Conservation (phyloP, 495 filamentous ascomycete species). For the Penicillium robsamsonii region DNA sequence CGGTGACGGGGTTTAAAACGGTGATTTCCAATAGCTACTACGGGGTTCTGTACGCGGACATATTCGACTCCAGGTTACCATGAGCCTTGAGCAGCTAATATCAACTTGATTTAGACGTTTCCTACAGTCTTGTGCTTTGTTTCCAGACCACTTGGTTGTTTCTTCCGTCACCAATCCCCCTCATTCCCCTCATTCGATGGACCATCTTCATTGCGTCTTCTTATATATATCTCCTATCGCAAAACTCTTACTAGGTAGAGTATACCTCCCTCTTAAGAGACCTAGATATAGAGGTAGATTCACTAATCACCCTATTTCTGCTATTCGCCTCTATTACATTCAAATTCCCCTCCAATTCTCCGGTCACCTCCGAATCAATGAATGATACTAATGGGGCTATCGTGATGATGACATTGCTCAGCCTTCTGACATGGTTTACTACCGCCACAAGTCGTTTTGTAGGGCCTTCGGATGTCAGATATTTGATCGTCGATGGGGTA, state of each 20-base stretch:
- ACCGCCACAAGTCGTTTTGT: too few species aligned
- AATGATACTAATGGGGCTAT: constrained; percentile 55
- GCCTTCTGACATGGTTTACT: constrained; percentile 47
- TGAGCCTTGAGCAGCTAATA: too few species aligned
- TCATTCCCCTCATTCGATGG: constrained; percentile 32
- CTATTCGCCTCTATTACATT: constrained; percentile 52
- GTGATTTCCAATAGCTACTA: constrained; percentile 53
- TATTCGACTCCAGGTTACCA: constrained; percentile 9
- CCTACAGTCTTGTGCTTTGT: constrained; percentile 53
- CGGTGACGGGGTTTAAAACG: constrained; percentile 28
- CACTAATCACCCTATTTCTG: constrained; percentile 41
- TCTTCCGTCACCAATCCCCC: constrained; percentile 36
- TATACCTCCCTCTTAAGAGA: too few species aligned
- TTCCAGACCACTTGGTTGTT: constrained; percentile 45
- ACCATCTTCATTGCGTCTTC: constrained; percentile 26
- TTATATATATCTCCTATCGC: too few species aligned
- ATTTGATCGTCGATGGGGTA: not conserved
- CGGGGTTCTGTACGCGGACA: constrained; percentile 50
- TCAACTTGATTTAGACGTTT: constrained; percentile 9
- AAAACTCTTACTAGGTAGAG: too few species aligned
- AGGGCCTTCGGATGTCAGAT: constrained; percentile 1
- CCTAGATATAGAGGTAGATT: too few species aligned
- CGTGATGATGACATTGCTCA: constrained; percentile 49
- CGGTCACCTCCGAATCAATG: constrained; percentile 51
- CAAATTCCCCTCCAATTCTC: constrained; percentile 51